Evolutionary conservation across 176 grass and related monocot genomes (phyloP).

Genomic region (Elaeis guineensis): DNA sequence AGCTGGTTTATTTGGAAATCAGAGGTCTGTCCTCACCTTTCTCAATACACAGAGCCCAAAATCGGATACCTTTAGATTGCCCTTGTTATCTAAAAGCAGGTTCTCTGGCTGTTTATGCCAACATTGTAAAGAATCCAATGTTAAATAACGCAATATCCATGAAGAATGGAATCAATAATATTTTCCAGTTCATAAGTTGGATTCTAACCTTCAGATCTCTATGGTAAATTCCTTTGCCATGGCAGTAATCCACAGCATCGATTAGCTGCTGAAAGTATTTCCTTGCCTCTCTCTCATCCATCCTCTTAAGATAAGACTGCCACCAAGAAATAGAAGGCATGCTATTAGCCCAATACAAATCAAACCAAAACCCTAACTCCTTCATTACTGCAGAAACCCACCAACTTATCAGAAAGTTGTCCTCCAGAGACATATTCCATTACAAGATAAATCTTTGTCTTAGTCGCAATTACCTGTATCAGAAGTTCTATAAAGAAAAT

Average conservation of each 20-base stretch:
- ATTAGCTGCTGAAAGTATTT: conserved; percentile 82
- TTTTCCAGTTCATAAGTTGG: too few relatives aligned
- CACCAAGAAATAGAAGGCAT: neutral
- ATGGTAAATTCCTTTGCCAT: conserved; percentile 52
- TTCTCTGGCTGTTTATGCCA: conserved; percentile 56
- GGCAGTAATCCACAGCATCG: conserved; percentile 72
- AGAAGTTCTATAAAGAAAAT: neutral
- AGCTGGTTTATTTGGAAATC: too few relatives aligned
- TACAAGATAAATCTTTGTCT: conserved; percentile 64
- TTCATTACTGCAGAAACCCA: conserved; percentile 14
- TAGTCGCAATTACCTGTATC: conserved; percentile 55
- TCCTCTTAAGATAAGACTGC: conserved; percentile 40
- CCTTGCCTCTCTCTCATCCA: conserved; percentile 50
- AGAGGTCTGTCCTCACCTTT: conserved; percentile 24
- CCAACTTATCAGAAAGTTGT: conserved; percentile 63
- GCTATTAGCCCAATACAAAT: neutral
- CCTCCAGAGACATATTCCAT: conserved; percentile 74
- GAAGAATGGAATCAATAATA: too few relatives aligned
- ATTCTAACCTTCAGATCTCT: conserved; percentile 63
- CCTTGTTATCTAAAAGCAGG: conserved; percentile 53
- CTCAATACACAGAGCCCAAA: conserved; percentile 53
- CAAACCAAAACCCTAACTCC: neutral
- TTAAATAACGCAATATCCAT: neutral
- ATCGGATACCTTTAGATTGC: conserved; percentile 64
- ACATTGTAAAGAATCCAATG: conserved; percentile 8